Percentiles rank a stretch among this genome's conserved stretches.
Evolutionary conservation across 257 asterid genomes (phyloP).

Genomic region (Fraxinus americana): DNA sequence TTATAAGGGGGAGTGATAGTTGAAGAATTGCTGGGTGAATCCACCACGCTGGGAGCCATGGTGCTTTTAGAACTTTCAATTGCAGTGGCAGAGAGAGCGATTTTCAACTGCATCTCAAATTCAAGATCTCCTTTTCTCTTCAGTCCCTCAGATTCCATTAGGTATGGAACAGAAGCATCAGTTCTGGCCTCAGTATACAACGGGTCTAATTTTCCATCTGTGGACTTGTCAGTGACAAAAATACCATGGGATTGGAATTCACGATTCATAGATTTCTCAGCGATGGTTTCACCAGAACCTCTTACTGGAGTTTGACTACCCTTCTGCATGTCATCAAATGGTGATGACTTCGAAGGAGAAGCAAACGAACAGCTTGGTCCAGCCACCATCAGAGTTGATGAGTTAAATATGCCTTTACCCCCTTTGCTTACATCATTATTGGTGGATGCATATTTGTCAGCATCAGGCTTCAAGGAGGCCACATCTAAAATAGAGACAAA

Average conservation of each 20-base stretch:
- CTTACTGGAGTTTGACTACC: slow-evolving; percentile 28
- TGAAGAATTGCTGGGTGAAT: slow-evolving; percentile 43
- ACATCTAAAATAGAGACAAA: slow-evolving; percentile 83
- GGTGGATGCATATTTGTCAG: slow-evolving; percentile 52
- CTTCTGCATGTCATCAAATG: slow-evolving; percentile 33
- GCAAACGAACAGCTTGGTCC: slow-evolving; percentile 56
- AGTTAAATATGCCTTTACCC: slow-evolving; percentile 58
- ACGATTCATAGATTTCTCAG: slow-evolving; percentile 35
- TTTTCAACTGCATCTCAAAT: slow-evolving; percentile 87
- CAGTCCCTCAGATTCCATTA: slow-evolving; percentile 36
- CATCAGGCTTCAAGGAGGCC: slow-evolving; percentile 77
- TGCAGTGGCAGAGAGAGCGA: slow-evolving; percentile 87
- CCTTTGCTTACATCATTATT: slow-evolving; percentile 40
- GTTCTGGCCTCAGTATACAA: slow-evolving; percentile 40
- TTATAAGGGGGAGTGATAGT: slow-evolving; percentile 40
- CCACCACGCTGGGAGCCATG: slow-evolving; percentile 33
- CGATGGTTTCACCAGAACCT: slow-evolving; percentile 30
- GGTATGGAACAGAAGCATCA: slow-evolving; percentile 42
- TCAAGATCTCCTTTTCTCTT: slow-evolving; percentile 91
- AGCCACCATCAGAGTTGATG: slow-evolving; percentile 88
- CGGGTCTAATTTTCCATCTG: slow-evolving; percentile 36
- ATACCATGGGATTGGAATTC: slow-evolving; percentile 26
- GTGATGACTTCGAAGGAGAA: slow-evolving; percentile 34
- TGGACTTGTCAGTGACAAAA: slow-evolving; percentile 31
- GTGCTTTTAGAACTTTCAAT: slow-evolving; percentile 40